Conservation (phyloP, 2,329 filamentous ascomycete genomes). For the Fusarium sp. region DNA sequence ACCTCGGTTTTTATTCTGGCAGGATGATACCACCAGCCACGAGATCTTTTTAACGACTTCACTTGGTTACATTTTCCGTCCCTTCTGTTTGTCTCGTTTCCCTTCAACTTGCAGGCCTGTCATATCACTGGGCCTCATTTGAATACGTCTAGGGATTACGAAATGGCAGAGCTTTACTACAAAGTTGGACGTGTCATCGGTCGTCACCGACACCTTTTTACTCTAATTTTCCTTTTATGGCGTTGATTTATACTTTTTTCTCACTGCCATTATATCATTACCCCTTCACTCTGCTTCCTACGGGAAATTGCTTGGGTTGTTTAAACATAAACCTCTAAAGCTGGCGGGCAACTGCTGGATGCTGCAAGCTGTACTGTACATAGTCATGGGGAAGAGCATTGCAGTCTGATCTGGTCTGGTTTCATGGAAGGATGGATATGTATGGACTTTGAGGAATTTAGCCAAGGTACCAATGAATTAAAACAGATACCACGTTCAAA, state of each 20-base stretch:
- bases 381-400: conserved; percentile 18
- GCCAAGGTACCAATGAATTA: conserved; percentile 28
- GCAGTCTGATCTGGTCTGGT: conserved; percentile 31
- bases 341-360: conserved; percentile 31
- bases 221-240: conserved; percentile 35
- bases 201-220: conserved; percentile 37
- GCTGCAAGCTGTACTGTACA: conserved; percentile 42
- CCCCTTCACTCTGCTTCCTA: conserved; percentile 17
- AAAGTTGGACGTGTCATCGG: conserved; percentile 36
- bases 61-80: conserved; percentile 32
- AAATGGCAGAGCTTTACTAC: conserved; percentile 19
- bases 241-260: conserved; percentile 23
- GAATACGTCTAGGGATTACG: not conserved
- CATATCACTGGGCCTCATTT: not conserved
- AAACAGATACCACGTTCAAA: conserved; percentile 29
- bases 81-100: conserved; percentile 10
- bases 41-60: conserved; percentile 33
- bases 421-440: conserved; percentile 4
- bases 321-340: conserved; percentile 38
- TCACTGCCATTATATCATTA: conserved; percentile 1
- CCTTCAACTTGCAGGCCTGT: not conserved
- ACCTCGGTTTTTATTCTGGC: conserved; percentile 18
- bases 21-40: conserved; percentile 12
- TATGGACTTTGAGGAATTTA: conserved; percentile 18
- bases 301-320: conserved; percentile 15